Evolutionary conservation across 306 rosid species (phyloP).

Genomic region (Sindora glabra): DNA sequence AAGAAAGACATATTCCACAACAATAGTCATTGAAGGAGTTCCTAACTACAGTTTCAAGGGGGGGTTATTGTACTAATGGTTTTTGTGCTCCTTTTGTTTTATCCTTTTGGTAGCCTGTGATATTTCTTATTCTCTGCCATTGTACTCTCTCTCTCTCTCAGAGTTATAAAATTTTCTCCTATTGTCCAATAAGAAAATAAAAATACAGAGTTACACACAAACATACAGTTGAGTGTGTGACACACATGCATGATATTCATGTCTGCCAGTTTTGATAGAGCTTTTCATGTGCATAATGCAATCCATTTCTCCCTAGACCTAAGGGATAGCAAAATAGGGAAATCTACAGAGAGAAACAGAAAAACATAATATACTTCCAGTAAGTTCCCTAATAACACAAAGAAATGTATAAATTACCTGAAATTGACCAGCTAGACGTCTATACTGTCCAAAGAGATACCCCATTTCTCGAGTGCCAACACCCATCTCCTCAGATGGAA

Average conservation of each 20-base stretch:
- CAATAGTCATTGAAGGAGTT: too few relatives aligned
- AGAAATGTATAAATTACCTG: slow-evolving; percentile 49
- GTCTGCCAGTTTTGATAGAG: not conserved
- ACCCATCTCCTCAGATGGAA: slow-evolving; percentile 98
- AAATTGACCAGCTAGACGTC: slow-evolving; percentile 90
- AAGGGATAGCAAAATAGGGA: slow-evolving; percentile 2
- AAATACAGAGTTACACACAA: too few relatives aligned
- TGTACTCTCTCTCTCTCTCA: not conserved
- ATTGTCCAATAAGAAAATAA: too few relatives aligned
- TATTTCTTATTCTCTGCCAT: not conserved
- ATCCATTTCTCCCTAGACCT: not conserved
- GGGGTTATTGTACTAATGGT: not conserved
- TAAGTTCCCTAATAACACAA: too few relatives aligned
- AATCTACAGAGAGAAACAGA: not conserved
- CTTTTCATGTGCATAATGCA: not conserved
- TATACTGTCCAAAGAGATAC: slow-evolving; percentile 94
- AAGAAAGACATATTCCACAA: not conserved
- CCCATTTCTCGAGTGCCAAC: slow-evolving; percentile 99
- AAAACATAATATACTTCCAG: slow-evolving; percentile 5
- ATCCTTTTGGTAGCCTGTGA: not conserved
- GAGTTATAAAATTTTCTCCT: too few relatives aligned
- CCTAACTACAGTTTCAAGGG: too few relatives aligned
- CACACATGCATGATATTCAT: not conserved
- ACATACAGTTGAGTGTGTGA: too few relatives aligned
- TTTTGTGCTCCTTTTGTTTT: not conserved